Percentiles rank a stretch among this genome's conserved stretches.
These are phyloP conservation scores for Flaveria trinervia DNA, from an alignment of 129 eudicot species.

Conservation along the genomic window DNA sequence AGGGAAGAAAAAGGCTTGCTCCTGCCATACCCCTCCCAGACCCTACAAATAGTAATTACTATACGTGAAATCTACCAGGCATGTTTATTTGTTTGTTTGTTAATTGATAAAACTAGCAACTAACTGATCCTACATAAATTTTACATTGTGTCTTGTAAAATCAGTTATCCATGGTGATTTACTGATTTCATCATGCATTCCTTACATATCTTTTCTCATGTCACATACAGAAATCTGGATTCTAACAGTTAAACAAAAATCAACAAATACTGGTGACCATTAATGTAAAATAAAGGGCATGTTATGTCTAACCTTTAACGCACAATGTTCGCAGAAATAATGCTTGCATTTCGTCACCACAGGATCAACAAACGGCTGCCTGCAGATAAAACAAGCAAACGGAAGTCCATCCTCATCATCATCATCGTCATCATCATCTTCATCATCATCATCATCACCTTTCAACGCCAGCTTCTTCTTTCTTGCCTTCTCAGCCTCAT, in stretches of 20 bases:
- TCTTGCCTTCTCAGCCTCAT: conserved; percentile 78
- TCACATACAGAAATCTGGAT: not conserved
- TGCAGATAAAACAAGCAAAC: conserved; percentile 91
- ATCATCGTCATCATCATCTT: conserved; percentile 50
- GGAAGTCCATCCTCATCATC: conserved; percentile 85
- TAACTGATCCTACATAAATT: not conserved
- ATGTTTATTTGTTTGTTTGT: too few species aligned
- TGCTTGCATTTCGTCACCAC: conserved; percentile 95
- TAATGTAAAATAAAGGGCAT: not conserved
- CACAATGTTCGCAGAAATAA: conserved; percentile 98
- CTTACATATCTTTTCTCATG: not conserved
- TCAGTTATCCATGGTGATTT: conserved; percentile 13
- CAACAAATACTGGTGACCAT: not conserved
- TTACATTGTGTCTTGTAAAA: not conserved
- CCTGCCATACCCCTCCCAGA: too few species aligned
- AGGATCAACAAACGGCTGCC: conserved; percentile 88
- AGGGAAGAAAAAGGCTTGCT: too few species aligned
- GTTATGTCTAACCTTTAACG: conserved; percentile 62
- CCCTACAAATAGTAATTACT: too few species aligned
- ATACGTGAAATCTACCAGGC: too few species aligned
- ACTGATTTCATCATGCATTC: not conserved
- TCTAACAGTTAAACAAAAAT: not conserved
- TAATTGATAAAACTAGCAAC: not conserved
- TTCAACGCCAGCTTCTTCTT: conserved; percentile 74
- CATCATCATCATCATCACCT: conserved; percentile 55